Evolutionary conservation across 2,329 filamentous ascomycete genomes (phyloP), one percentile per base, ranked within the genome.

Genomic region (Aspergillus uvarum): DNA sequence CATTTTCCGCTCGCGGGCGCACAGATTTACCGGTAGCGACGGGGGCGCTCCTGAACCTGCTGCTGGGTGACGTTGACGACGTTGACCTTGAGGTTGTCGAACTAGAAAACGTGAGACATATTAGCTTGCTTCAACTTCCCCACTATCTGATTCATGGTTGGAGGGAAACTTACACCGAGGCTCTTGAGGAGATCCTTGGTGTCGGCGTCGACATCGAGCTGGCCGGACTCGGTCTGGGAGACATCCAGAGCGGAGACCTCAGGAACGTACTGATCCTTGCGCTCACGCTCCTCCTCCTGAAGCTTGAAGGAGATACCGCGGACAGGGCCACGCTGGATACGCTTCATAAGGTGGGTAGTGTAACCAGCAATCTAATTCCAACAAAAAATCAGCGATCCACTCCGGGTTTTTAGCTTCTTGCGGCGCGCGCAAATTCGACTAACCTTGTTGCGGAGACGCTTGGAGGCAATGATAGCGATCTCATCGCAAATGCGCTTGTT

Each of bases 241-340:
- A 97, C 96, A 87, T 99, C 95, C 79, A 99, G 90, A 78, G 95
- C 95, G 64, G 96, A 99, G 74, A 99, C 87, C 85, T 99, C 95
- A 77, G 95, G 95, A 70, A 99, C 95, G 86, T 97, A 99, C 87
- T 99, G 95, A 86, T 99, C 95, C 91, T 99, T 99, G 81, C 95
- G 90, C 86, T 99, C 95, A 87, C 95, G 92, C 89, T 99, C 95
- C 87, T 99, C 95, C 86, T 99, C 95, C 85, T 99, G 95, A 65
- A 99, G 91, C 89, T 99, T 99, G 93, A 99, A 99, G 82, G 96
- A 99, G 84, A 99, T 99, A 86, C 95, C 95, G 76, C 95, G 96
- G 82, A 99, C 95, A 70, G 95, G 95, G 70, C 95, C 95, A 81
- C 95, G 92, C 87, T 98, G 95, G 76, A 99, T 99, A 83, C 95